A percentile compares a stretch with the other conserved stretches of the same genome.
These are phyloP conservation scores for Apiospora kogelbergensis DNA, from an alignment of 2,329 filamentous ascomycete genomes.

Conservation along the genomic window DNA sequence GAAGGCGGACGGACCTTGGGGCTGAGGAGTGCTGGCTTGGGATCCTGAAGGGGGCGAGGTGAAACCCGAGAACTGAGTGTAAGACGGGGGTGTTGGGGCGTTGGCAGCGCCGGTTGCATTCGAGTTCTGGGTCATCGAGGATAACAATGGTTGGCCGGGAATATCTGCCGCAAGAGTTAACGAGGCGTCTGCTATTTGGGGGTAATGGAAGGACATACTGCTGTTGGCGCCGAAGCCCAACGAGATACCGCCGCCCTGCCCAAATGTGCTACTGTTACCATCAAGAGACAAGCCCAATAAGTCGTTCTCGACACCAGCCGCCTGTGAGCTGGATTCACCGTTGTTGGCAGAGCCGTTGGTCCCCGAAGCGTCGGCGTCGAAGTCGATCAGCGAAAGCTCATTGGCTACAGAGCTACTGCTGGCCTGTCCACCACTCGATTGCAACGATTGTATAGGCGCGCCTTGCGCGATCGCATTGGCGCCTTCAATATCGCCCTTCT, in stretches of 20 bases:
- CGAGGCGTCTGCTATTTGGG: not conserved
- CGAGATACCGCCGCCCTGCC: constrained; percentile 78
- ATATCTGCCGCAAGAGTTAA: constrained; percentile 46
- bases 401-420: constrained; percentile 61
- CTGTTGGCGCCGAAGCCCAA: constrained; percentile 73
- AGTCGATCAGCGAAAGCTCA: constrained; percentile 92
- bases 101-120: constrained; percentile 48
- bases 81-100: constrained; percentile 44
- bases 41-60: constrained; percentile 49
- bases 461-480: constrained; percentile 83
- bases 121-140: constrained; percentile 61
- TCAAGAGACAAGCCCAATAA: constrained; percentile 80
- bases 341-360: constrained; percentile 36
- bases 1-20: constrained; percentile 40
- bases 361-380: constrained; percentile 64
- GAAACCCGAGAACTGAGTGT: constrained; percentile 57
- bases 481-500: constrained; percentile 86
- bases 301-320: constrained; percentile 81
- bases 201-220: constrained; percentile 47
- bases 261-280: constrained; percentile 61
- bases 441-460: constrained; percentile 46
- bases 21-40: constrained; percentile 54
- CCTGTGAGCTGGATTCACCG: constrained; percentile 45
- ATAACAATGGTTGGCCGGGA: constrained; percentile 64
- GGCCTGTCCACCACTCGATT: constrained; percentile 55